phyloP scores from a whole-genome alignment of 2,329 filamentous ascomycete genomes.

The Aspergillus carbonarius region DNA sequence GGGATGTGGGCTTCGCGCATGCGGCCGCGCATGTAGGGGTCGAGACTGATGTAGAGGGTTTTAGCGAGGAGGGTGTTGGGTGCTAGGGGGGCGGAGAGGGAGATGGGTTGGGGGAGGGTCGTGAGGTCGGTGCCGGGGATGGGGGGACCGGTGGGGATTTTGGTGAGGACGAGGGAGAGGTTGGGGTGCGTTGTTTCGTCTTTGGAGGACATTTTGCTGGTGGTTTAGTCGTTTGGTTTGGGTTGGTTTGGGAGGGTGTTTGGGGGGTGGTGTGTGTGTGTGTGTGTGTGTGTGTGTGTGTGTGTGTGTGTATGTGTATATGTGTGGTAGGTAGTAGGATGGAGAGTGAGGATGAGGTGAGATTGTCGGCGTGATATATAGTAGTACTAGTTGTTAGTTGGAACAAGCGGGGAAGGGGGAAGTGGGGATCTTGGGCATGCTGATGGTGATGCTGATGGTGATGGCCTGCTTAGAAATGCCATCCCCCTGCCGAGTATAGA shows the following conservation, averaged over 20 bases:
- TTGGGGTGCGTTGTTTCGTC: constrained; percentile 45
- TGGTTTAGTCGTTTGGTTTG: neutral
- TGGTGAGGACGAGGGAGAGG: constrained; percentile 74
- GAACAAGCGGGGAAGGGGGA: neutral
- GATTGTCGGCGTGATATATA: too few relatives aligned
- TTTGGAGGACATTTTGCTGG: neutral
- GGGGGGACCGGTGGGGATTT: constrained; percentile 65
- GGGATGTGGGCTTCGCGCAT: constrained; percentile 67
- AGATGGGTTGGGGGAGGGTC: constrained; percentile 66
- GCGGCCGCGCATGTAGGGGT: constrained; percentile 79
- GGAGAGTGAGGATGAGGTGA: too few relatives aligned
- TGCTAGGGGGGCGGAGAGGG: constrained; percentile 55
- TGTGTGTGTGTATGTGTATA: too few relatives aligned
- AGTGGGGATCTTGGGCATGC: too few relatives aligned
- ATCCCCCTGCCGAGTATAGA: neutral
- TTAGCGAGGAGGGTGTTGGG: constrained; percentile 67
- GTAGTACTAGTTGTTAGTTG: neutral
- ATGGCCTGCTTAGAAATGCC: neutral
- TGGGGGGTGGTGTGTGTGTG: too few relatives aligned
- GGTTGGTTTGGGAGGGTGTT: too few relatives aligned
- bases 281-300: too few relatives aligned
- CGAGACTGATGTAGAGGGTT: constrained; percentile 72
- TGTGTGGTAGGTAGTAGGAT: too few relatives aligned
- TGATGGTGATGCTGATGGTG: too few relatives aligned
- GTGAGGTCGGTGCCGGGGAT: constrained; percentile 68